Percentiles rank a stretch among this genome's conserved stretches.
These are phyloP conservation scores for Filobasidium uniguttulatum DNA, from an alignment of 1,284 basidiomycete species.

Conservation along the genomic window DNA sequence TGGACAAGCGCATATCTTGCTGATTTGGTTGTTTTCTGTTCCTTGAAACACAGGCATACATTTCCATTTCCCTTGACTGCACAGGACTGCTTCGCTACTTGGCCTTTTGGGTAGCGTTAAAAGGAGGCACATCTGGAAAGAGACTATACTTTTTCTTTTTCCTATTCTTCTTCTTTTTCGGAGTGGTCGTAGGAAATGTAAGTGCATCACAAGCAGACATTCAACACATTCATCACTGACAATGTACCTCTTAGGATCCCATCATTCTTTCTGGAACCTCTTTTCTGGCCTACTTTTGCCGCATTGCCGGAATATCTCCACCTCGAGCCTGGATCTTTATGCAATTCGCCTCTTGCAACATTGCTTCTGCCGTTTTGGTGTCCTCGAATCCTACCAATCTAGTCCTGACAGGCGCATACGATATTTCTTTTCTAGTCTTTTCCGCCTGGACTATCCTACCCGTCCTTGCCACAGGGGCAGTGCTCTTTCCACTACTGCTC, in stretches of 20 bases:
- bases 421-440: conserved; percentile 35
- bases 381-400: conserved; percentile 42
- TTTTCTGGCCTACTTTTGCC: conserved; percentile 72
- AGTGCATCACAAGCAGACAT: conserved; percentile 15
- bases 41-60: conserved; percentile 51
- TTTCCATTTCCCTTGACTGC: conserved; percentile 75
- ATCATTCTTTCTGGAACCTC: conserved; percentile 67
- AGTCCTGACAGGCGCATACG: conserved; percentile 38
- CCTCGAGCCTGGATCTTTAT: conserved; percentile 54
- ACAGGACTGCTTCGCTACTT: conserved; percentile 76
- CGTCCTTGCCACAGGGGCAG: conserved; percentile 27
- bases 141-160: conserved; percentile 67
- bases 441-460: conserved; percentile 37
- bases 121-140: conserved; percentile 55
- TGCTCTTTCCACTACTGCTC: conserved; percentile 33
- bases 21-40: background rate
- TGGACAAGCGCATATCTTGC: conserved; percentile 30
- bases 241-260: conserved; percentile 45
- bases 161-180: conserved; percentile 60
- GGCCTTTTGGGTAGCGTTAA: conserved; percentile 73
- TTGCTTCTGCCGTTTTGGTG: conserved; percentile 42
- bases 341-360: conserved; percentile 66
- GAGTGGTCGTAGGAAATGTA: conserved; percentile 69
- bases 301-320: conserved; percentile 49
- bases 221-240: background rate